Conservation (phyloP, 2,329 filamentous ascomycete genomes). For the Arthrobotrys megalospora region DNA sequence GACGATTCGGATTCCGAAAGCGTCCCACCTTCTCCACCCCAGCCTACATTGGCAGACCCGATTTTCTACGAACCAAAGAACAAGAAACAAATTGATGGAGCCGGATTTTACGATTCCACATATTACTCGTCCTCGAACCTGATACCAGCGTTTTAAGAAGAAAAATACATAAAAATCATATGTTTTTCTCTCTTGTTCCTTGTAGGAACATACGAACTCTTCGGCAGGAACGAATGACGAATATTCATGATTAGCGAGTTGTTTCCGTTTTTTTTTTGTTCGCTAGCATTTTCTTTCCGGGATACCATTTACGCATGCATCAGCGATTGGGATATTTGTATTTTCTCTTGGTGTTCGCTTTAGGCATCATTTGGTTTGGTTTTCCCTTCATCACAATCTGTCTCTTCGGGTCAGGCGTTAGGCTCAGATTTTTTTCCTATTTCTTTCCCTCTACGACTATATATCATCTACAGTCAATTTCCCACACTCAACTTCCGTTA, state of each 20-base stretch:
- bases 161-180: neutral
- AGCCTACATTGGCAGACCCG: slow-evolving; percentile 61
- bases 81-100: slow-evolving; percentile 17
- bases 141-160: slow-evolving; percentile 51
- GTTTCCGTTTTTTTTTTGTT: slow-evolving; percentile 5
- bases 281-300: neutral
- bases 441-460: neutral
- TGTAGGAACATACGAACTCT: slow-evolving; percentile 9
- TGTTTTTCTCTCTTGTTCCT: neutral
- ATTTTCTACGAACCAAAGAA: slow-evolving; percentile 56
- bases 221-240: slow-evolving; percentile 59
- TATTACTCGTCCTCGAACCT: slow-evolving; percentile 56
- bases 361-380: neutral
- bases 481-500: neutral
- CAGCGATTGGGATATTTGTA: slow-evolving; percentile 16
- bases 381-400: neutral
- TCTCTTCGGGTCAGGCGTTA: slow-evolving; percentile 19
- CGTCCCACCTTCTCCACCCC: slow-evolving; percentile 63
- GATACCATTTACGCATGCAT: slow-evolving; percentile 34
- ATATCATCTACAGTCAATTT: slow-evolving; percentile 11
- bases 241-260: slow-evolving; percentile 52
- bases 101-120: slow-evolving; percentile 31
- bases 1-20: slow-evolving; percentile 62
- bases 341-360: neutral
- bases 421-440: neutral